Evolutionary conservation across 177 flowering plant species (phyloP), one percentile per base, ranked within the genome.

Genomic region (Vitis hybrid): DNA sequence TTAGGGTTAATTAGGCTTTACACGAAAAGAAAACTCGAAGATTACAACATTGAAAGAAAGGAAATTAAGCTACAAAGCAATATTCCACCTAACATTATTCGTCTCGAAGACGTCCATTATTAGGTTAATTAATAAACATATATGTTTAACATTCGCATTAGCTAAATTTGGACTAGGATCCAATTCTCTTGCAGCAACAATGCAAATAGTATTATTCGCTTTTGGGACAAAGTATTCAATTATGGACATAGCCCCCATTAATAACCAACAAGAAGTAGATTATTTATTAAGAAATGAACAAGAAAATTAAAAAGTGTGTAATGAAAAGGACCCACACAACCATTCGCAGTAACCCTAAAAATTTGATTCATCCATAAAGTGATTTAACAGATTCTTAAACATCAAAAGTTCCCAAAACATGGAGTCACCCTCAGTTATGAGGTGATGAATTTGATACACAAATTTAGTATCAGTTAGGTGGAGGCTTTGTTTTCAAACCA

Each of bases 391-490:
- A 55, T 55, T 14, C 58, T 55, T 55, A 55, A 55, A 55, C 17
- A 55, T 55, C 58, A 14, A 55, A 55, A 55, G n/a, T 15, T 55
- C 17, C 58, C 58, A 55, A 38, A 38, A 38, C 47, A 38, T 38
- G 47, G 47, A 38, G 47, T 38, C 47, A 38, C 47, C 47, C 47
- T 38, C 47, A 38, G 47, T 5, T 38, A 38, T 38, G 47, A 38
- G 47, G 0, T 38, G 47, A 38, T 17, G 7, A 55, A 12, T 55
- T 55, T 55, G 18, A 55, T 12, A 28, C 50, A 15, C 19, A 51
- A 9, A 55, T 67, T 61, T 19, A 51, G 28, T 24, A 51, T 60
- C 20, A 50, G 49, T 20, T 60, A 49, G 72, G 58, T 50, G 65
- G 24, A 60, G 18, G 49, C 28, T 52, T 49, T 49, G 58, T 47